Base-by-base conservation (phyloP, 768 basidiomycete species). In the Termitomyces sp. region DNA sequence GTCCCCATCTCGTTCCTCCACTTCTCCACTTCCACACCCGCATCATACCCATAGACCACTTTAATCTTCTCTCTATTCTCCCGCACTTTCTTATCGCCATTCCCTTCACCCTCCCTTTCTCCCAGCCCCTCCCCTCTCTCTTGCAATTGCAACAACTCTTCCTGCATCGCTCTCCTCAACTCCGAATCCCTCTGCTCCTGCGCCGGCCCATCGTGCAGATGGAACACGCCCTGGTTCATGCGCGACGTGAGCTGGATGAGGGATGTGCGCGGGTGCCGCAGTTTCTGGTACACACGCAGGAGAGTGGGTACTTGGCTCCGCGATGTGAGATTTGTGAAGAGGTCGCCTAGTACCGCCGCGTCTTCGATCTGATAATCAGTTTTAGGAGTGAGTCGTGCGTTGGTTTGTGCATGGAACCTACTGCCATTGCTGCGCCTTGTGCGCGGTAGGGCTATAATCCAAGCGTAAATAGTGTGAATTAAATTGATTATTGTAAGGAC, bases 341-440 rank as follows among this genome's bases (percentile, higher is more conserved):
- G 73, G 51, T 76, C 73, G 4, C 80, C 82, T 22, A 81, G 67
- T 11, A 80, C 77, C 0, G 80, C 78, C 0, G 76, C 77, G 61
- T 81, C 83, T 66, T 84, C 83, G 42, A 84, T 72, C 62, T 82
- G 69, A 67, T 75, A 2, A 46, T 41, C 39, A 4, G 4, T 30
- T 39, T 22, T 48, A 16, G 34, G 30, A 39, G 11, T 36, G 47
- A 41, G 39, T 4, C 12, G 18, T 8, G 20, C 4, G 16, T 18
- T 18, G 42, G 41, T 11, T 9, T n/a, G 48, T 6, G 7, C 11
- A 42, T 33, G 7, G 30, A 16, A 58, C 72, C 52, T 64, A 82
- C 76, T 30, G 81, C 81, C 73, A 83, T 81, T 12, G 82, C 80
- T 37, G 81, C 75, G 6, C 82, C 82, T 66, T 84, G 83, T 0